Evolutionary conservation across 108 stramenopile species (phyloP), one percentile per base, ranked within the genome.

Genomic region (Tribonema minus): DNA sequence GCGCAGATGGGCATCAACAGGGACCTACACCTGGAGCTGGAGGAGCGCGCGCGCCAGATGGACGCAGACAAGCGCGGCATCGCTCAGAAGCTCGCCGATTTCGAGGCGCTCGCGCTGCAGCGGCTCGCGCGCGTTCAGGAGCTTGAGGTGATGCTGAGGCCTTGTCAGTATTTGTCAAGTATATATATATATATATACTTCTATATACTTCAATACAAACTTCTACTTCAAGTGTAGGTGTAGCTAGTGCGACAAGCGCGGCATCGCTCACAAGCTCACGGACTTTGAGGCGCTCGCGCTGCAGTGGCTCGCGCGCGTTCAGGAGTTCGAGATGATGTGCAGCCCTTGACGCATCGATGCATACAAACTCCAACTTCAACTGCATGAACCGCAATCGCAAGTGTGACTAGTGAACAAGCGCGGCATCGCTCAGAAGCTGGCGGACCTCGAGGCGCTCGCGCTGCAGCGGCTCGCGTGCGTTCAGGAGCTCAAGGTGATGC

Each of bases 21-120:
- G 7, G 89, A 89, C 58, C 80, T 89, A 27, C 85, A 88, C 83
- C 74, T 82, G 58, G 89, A 89, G 68, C 54, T 89, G 3, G 84
- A 86, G 40, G 86, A 87, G 58, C 61, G 74, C 0, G 37, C 60
- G 9, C 59, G 64, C 28, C 72, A 61, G 37, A 9, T 54, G 2
- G 41, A 65, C n/a, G 82, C 58, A 68, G 84, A 88, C 37, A 85
- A 87, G 31, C 40, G 70, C 25, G 83, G 82, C 34, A 76, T 86
- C 9, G 46, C 41, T 3, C 61, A 76, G 46, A 77, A 81, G 70
- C 70, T 80, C 37, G 82, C 72, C 37, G 86, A 86, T 59, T 86
- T 84, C 34, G 89, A 88, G 40, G 61, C 84, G 23, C 61, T 85
- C 29, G 80, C 80, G n/a, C 54, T 86, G 33, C 37, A 75, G 33